Base-by-base conservation (phyloP, 345 rosid genomes). In the Syzygium grande region DNA sequence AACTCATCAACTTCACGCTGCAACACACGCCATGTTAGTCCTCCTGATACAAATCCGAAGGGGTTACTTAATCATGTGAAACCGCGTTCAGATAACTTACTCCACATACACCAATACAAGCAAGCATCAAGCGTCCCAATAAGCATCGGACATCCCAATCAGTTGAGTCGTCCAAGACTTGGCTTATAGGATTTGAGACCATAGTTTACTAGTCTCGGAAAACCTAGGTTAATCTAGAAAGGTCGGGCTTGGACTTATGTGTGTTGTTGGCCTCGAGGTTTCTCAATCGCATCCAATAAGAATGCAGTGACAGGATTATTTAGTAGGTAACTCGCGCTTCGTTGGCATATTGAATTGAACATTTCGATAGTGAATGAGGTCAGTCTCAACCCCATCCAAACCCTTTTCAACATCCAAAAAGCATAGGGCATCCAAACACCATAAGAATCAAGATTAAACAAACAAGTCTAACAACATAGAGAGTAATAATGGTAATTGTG, bases 211-310 rank as follows among this genome's bases (percentile, higher is more conserved):
- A 11, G 4, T 73, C 83, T 19, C 0, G 5, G 11, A 73, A 34
- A 73, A 21, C 25, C 49, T 73, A 19, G 27, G 49, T 38, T 38
- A 73, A 19, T 38, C 10, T 73, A 49, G 23, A 73, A 38, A 73
- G 49, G 14, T 34, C 5, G 6, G 5, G 46, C 38, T 11, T 17
- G 46, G 25, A 12, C 41, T 68, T 68, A 19, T 34, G 46, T 68
- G 11, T 17, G 4, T 19, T 68, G 43, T 68, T 23, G 9, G 10
- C 17, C 9, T 68, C 1, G 15, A 13, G 73, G 9, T n/a, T 16
- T 30, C 41, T 22, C 43, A 2, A 38, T 34, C 13, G 5, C 5
- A 23, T 14, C 23, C 1, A 0, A 0, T 34, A 34, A 34, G 7
- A 6, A 34, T 8, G 22, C 22, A 2, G 13, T 68, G 46, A 10